Evolutionary conservation across 495 filamentous ascomycete species (phyloP), one percentile per base, ranked within the genome.

Genomic region (Pyrenula massariospora): DNA sequence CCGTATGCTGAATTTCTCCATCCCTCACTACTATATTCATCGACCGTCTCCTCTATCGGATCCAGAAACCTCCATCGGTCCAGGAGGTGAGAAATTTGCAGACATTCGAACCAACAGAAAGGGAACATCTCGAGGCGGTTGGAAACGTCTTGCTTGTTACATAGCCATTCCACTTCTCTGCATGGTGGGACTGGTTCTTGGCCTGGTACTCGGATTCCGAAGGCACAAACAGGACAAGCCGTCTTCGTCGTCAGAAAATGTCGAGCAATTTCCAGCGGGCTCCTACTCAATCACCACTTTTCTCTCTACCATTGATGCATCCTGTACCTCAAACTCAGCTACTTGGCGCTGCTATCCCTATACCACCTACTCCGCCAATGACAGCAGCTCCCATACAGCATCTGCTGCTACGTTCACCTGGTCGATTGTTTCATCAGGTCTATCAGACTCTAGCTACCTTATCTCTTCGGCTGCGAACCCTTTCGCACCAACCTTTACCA

Each of bases 361-460:
- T 15, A 42, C 31, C 31, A 42, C 15, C 15, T 42, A 42, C 31
- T 5, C 31, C 31, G 15, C 31, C 8, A 42, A 42, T 42, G 31
- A 42, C 31, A 42, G 5, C 31, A 42, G 31, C 31, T 8, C 31
- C 8, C 15, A 42, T 15, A 42, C 5, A 8, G 15, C 5, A 8
- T 42, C 31, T 15, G 31, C 31, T 42, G 15, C 31, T 8, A 42
- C 31, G 31, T 15, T 42, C 8, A 42, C 31, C 15, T 42, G 31
- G 31, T 8, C 31, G 15, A 42, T 42, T 42, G 15, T 31, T 11
- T 31, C 21, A 55, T 8, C 10, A 5, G 24, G 25, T 10, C 21
- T 55, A 21, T 54, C 56, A 0, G 31, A 42, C 31, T 42, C 31
- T 15, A 42, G 31, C 31, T 75, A 69, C 63, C 56, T 60, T 48